Base-by-base conservation (phyloP, 2,329 filamentous ascomycete species). In the Lecanosticta acicola region DNA sequence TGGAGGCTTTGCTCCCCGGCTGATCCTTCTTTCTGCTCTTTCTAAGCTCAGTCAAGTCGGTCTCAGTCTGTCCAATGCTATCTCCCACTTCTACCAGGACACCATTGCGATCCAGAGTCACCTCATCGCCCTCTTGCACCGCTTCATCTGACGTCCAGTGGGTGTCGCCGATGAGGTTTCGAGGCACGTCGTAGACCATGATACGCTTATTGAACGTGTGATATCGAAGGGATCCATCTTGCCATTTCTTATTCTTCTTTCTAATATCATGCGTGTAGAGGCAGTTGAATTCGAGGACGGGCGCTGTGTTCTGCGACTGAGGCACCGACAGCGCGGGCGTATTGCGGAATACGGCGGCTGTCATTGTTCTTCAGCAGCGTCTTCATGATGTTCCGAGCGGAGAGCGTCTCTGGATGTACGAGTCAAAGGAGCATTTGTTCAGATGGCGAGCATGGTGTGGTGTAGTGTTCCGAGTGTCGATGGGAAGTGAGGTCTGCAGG, bases 211-310 rank as follows among this genome's bases (percentile, higher is more conserved):
- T 96, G 77, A 94, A 95, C 0, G 85, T 84, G 62, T 96, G 90
- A 54, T 84, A 94, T 54, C 84, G 85, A 50, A 96, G 78, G 41
- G 81, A 81, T 29, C 91, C 90, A 82, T 96, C 90, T 60, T 94
- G 87, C 90, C 90, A 96, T 50, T 87, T 76, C 65, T 96, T 96
- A 57, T 87, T 83, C 69, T 96, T 96, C 45, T 87, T 81, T 41
- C 82, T 81, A 34, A 94, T 66, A 62, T 96, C 90, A 62, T 87
- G 81, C 1, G 89, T 94, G 67, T 87, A 96, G 3, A 96, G 80
- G 65, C 90, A 96, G 51, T 80, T 77, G 66, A 84, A 94, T 61
- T 94, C 88, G 61, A 85, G 73, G 32, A 96, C 88, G 0, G 79
- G 75, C 1, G 89, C 87, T 16, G 82, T 84, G 58, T 79, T 81